Base-by-base conservation (phyloP, 140 eudicot genomes). In the Senecio squalidus region DNA sequence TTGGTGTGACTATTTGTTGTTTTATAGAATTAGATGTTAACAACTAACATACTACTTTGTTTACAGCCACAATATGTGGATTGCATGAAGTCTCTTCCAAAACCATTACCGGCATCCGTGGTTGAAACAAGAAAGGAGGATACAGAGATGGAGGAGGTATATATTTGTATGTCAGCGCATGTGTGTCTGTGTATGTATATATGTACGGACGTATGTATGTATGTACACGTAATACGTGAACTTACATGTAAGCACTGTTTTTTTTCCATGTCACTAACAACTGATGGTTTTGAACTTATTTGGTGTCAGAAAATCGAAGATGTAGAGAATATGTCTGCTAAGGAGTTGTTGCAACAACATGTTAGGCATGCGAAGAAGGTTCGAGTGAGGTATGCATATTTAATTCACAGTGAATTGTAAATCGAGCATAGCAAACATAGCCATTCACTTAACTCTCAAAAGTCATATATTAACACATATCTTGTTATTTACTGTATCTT, bases 331-430 rank as follows among this genome's bases (percentile, higher is more conserved):
- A 31, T 86, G 66, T 70, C 90, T 40, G 64, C 81, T 20, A 46
- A 83, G 59, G 95, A 90, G 21, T 74, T 90, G 66, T 38, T 90
- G 81, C 90, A 76, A 52, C 76, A 60, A 60, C 97, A 86, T 68
- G 66, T 90, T 49, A 83, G 81, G 79, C 91, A 83, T 68, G 97
- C 97, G 39, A 90, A 90, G 75, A 86, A 78, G 63, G 95, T 90
- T 61, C 80, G 97, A 25, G 68, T 72, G 31, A 84, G 91, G 97
- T 90, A 80, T 29, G 28, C 33, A 20, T 58, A 59, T 52, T 31
- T 40, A 20, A 61, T 30, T 38, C 22, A 4, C 11, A 33, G 4
- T 55, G 14, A 34, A 9, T 39, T 54, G n/a, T 50, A 25, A 57
- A 23, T 27, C 36, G 4, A 20, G 4, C 24, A 34, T 33, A 55